Evolutionary conservation across 805 yeast genomes (phyloP).

Genomic region (Metschnikowia drakensbergensis): DNA sequence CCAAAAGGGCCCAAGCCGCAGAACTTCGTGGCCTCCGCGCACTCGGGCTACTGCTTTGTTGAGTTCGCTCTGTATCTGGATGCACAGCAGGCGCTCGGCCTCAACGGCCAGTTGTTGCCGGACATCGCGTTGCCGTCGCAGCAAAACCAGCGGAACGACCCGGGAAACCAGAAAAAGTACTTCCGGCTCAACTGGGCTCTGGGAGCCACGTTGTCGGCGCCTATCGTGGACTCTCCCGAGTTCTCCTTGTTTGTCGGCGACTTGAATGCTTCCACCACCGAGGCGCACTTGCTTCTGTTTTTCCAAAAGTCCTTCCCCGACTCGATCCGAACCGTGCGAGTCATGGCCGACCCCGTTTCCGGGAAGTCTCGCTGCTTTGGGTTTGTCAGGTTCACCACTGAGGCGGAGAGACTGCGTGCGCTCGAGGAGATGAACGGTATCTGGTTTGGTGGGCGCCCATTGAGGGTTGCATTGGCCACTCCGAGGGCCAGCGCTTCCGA

Average conservation of each 20-base stretch:
- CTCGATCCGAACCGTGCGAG: constrained; percentile 74
- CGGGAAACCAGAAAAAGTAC: constrained; percentile 51
- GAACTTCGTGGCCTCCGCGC: constrained; percentile 23
- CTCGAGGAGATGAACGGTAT: constrained; percentile 72
- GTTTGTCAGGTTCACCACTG: constrained; percentile 71
- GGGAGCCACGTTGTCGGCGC: constrained; percentile 71
- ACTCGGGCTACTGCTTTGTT: constrained; percentile 70
- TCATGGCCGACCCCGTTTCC: constrained; percentile 80
- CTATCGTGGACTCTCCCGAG: constrained; percentile 71
- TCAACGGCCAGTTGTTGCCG: constrained; percentile 65
- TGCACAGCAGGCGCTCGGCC: constrained; percentile 62
- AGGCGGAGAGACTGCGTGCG: constrained; percentile 64
- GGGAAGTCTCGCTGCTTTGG: constrained; percentile 80
- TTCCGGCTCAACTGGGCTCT: constrained; percentile 82
- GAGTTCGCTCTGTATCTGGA: constrained; percentile 67
- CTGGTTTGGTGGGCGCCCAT: constrained; percentile 74
- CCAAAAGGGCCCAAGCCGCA: constrained; percentile 28
- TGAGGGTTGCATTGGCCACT: constrained; percentile 76
- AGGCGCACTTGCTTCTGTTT: constrained; percentile 68
- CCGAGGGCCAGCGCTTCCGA: constrained; percentile 46
- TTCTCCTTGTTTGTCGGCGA: constrained; percentile 81
- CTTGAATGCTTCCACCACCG: constrained; percentile 71
- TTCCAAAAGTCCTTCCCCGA: constrained; percentile 62
- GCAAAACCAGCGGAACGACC: constrained; percentile 36
- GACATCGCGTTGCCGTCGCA: constrained; percentile 48